phyloP scores from a whole-genome alignment of 768 basidiomycete species.

The Suillus bovinus region DNA sequence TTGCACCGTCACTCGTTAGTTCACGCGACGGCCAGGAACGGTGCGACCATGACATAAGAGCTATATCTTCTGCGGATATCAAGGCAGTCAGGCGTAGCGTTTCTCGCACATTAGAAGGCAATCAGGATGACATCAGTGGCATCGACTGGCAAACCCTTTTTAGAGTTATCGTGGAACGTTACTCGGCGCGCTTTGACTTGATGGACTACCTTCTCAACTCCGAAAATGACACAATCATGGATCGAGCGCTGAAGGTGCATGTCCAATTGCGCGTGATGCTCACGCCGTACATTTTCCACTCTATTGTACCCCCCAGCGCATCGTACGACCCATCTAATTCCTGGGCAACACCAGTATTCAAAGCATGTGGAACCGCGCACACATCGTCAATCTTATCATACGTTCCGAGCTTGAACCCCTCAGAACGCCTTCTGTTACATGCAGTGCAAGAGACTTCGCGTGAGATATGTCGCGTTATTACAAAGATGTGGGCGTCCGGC shows the following conservation, averaged over 20 bases:
- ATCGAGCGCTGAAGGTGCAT: slow-evolving; percentile 11
- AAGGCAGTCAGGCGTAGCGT: slow-evolving; percentile 11
- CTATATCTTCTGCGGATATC: slow-evolving; percentile 18
- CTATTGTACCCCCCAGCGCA: background rate
- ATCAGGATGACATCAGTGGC: slow-evolving; percentile 23
- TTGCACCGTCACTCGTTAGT: slow-evolving; percentile 20
- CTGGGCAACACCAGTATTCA: slow-evolving; percentile 17
- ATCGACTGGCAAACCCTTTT: slow-evolving; percentile 46
- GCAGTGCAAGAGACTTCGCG: slow-evolving; percentile 17
- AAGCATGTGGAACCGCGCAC: slow-evolving; percentile 15
- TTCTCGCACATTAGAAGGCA: slow-evolving; percentile 4
- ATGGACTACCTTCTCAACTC: slow-evolving; percentile 37
- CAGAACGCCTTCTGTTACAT: slow-evolving; percentile 16
- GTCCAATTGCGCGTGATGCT: slow-evolving; percentile 25
- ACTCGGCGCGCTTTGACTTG: slow-evolving; percentile 41
- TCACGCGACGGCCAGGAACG: slow-evolving; percentile 20
- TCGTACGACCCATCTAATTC: background rate
- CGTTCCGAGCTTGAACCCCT: slow-evolving; percentile 13
- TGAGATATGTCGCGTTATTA: slow-evolving; percentile 22
- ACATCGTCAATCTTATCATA: slow-evolving; percentile 9
- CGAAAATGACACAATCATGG: background rate
- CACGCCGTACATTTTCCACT: slow-evolving; percentile 13
- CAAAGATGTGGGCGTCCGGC: slow-evolving; percentile 22
- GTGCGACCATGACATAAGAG: slow-evolving; percentile 19
- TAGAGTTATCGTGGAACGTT: slow-evolving; percentile 41